Conservation (phyloP, 345 rosid genomes). For the Theobroma cacao region DNA sequence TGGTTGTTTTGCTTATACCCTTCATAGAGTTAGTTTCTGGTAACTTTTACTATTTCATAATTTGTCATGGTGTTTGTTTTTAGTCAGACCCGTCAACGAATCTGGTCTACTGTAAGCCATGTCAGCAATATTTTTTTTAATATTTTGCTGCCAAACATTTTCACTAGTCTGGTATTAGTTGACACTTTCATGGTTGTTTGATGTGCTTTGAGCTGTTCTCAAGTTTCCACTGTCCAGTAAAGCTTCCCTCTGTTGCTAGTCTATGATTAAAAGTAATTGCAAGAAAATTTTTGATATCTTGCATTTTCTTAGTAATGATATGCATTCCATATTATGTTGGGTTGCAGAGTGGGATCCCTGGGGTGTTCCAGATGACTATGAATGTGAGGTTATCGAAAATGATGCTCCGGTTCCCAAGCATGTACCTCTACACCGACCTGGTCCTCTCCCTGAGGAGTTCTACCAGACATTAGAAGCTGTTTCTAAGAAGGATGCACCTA, state of each 20-base stretch:
- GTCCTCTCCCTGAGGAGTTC: constrained; percentile 92
- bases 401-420: constrained; percentile 93
- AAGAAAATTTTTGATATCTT: background rate
- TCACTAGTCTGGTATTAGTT: background rate
- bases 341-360: constrained; percentile 94
- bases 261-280: background rate
- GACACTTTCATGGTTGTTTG: background rate
- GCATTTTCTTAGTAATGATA: background rate
- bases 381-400: constrained; percentile 86
- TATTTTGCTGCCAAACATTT: background rate
- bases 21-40: background rate
- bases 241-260: background rate
- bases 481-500: constrained; percentile 39
- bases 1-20: background rate
- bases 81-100: background rate
- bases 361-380: constrained; percentile 95
- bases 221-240: background rate
- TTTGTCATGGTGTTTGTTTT: background rate
- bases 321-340: background rate
- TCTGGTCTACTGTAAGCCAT: background rate
- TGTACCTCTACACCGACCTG: constrained; percentile 90
- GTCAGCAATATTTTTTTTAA: background rate
- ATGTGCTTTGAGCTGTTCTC: background rate
- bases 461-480: constrained; percentile 70
- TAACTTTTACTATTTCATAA: background rate